Evolutionary conservation across 768 basidiomycete genomes (phyloP).

Genomic region (Amanita molliuscula): DNA sequence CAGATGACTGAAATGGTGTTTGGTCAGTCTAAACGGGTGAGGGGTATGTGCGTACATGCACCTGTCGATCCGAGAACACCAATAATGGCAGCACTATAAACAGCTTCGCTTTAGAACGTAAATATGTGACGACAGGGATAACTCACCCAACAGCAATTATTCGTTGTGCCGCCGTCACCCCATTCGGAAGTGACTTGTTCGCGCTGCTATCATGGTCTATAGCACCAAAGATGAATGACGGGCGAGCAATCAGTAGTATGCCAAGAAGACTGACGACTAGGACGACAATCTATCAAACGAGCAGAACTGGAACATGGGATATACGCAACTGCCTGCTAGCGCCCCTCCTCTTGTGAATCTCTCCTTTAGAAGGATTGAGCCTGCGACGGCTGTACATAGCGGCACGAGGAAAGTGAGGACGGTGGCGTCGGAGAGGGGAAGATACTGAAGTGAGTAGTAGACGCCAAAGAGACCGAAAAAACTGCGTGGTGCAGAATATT

Average conservation of each 20-base stretch:
- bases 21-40: neutral
- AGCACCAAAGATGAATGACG: slow-evolving; percentile 58
- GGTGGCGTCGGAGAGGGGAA: slow-evolving; percentile 70
- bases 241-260: slow-evolving; percentile 75
- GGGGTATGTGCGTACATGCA: slow-evolving; percentile 41
- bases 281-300: neutral
- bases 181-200: slow-evolving; percentile 1
- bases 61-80: slow-evolving; percentile 55
- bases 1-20: neutral
- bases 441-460: slow-evolving; percentile 65
- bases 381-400: slow-evolving; percentile 45
- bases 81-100: slow-evolving; percentile 42
- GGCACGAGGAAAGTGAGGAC: slow-evolving; percentile 72
- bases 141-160: slow-evolving; percentile 50
- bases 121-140: neutral
- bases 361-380: slow-evolving; percentile 41
- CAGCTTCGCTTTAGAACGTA: neutral
- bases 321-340: slow-evolving; percentile 28
- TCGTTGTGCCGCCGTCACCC: slow-evolving; percentile 22
- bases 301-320: neutral
- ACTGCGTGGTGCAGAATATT: slow-evolving; percentile 20
- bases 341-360: slow-evolving; percentile 42
- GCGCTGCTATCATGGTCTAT: neutral
- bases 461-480: slow-evolving; percentile 63
- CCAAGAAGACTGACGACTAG: slow-evolving; percentile 60